Evolutionary conservation across 1,284 basidiomycete genomes (phyloP), one percentile per base, ranked within the genome.

Genomic region (Mycena citricolor): DNA sequence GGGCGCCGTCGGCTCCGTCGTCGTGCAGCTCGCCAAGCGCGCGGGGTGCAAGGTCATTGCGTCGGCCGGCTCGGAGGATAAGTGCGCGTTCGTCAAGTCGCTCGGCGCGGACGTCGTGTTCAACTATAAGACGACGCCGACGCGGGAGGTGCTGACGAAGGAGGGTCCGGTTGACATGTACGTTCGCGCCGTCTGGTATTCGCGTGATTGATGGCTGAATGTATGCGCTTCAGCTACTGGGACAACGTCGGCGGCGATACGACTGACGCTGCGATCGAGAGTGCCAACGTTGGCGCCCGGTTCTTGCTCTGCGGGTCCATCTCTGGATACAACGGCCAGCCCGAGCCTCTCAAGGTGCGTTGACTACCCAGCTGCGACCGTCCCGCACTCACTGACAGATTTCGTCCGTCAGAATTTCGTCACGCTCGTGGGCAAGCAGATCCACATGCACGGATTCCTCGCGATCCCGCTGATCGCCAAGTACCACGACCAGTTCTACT

Each of bases 361-460:
- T n/a, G n/a, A n/a, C 22, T 22, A 12, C 17, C 7, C 12, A n/a
- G 5, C 30, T 6, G 12, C 30, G 10, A 4, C 21, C 17, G 14
- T 11, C 12, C 34, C 17, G 11, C 12, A 13, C 3, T 4, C 20
- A 35, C 8, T 25, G 3, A 17, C 39, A 26, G n/a, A n/a, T n/a
- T 29, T 17, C 8, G n/a, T n/a, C n/a, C n/a, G n/a, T n/a, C n/a
- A n/a, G n/a, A n/a, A n/a, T n/a, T n/a, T n/a, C n/a, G n/a, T n/a
- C n/a, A n/a, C n/a, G n/a, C n/a, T n/a, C n/a, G n/a, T n/a, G n/a
- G n/a, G n/a, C n/a, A n/a, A n/a, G n/a, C n/a, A n/a, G n/a, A n/a
- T n/a, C n/a, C n/a, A n/a, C 10, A 63, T 87, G 43, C 58, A 71
- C 49, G 86, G 86, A 8, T 83, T 88, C 62, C 68, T 80, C 53